Conservation (phyloP, 495 filamentous ascomycete species). For the Tuber indicum region DNA sequence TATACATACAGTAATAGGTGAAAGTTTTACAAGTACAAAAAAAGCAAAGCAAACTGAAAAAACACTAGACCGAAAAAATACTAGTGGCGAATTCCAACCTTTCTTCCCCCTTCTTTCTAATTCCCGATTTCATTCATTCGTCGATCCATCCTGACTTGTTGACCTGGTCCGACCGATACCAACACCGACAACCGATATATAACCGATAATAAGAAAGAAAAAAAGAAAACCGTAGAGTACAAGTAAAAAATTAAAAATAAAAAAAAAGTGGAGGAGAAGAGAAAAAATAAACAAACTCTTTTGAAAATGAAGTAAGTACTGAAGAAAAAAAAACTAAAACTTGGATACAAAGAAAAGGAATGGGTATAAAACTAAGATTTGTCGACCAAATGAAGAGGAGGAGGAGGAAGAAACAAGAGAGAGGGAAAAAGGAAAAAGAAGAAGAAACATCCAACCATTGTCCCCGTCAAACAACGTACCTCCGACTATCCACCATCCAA, state of each 20-base stretch:
- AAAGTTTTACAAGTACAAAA: neutral
- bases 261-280: neutral
- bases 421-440: neutral
- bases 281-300: no score
- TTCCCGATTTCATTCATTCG: neutral
- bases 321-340: neutral
- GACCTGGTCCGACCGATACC: neutral
- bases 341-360: neutral
- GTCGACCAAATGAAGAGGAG: no score
- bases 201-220: neutral
- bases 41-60: neutral
- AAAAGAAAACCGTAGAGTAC: neutral
- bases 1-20: no score
- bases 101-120: neutral
- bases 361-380: neutral
- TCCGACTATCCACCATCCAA: constrained; percentile 40
- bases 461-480: constrained; percentile 16
- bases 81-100: neutral
- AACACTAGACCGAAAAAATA: neutral
- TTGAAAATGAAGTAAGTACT: neutral
- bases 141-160: neutral
- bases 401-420: no score
- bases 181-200: constrained; percentile 9
- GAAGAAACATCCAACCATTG: neutral
- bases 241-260: neutral